Base-by-base conservation (phyloP, 495 filamentous ascomycete genomes). In the Xylaria telfairii region DNA sequence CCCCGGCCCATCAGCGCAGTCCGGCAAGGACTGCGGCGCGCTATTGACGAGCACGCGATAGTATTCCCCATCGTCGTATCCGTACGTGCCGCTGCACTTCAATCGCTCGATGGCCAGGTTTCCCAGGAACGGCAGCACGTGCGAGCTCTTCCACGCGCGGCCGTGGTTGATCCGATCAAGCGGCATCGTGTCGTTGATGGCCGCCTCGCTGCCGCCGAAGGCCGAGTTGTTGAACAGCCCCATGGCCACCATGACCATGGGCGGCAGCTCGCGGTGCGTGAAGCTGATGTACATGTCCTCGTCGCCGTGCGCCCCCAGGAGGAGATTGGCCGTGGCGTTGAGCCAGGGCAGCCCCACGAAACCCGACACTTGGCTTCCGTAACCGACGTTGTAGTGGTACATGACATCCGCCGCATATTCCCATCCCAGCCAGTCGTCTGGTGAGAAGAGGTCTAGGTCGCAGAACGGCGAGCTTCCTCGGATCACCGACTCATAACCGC, bases 171-270 rank as follows among this genome's bases (percentile, higher is more conserved):
- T 84, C 0, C 74, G 74, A 24, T 83, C 80, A 0, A 83, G 73
- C 8, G 83, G 83, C 83, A 86, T 85, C 5, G 84, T 85, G 62
- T 79, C 80, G 64, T 86, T 86, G 67, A 83, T 78, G 13, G 73
- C 69, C 0, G 70, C 69, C 60, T 79, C 79, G n/a, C 76, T 74
- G 44, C 83, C 83, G 6, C 78, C 74, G 70, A 79, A 82, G 2
- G 72, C 83, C 21, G 82, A 83, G 65, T 85, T 85, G 74, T 87
- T 85, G 78, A 85, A 85, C 6, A 87, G 73, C 12, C 84, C 84
- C 73, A 87, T 75, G 32, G 83, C 83, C 0, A 85, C 83, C 7
- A 83, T 73, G 9, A 86, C 83, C 49, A 80, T 81, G 12, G 83
- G 83, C 32, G 82, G 83, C 10, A 85, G 70, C 73, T 87, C 83